These are phyloP conservation scores for Urostyla sp. DNA, from an alignment of 73 alveolate genomes.

Conservation along the genomic window DNA sequence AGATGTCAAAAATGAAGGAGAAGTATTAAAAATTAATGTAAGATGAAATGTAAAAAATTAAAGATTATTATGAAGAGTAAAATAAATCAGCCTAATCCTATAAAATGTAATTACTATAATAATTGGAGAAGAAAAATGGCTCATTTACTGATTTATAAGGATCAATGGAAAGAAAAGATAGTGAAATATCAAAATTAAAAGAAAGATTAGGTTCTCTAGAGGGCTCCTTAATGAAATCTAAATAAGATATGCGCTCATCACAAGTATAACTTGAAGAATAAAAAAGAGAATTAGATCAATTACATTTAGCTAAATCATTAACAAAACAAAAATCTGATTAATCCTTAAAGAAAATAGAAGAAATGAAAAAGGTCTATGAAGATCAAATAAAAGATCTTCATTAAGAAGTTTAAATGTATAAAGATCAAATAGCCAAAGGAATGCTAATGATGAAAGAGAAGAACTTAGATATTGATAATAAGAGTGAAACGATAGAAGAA, in stretches of 20 bases:
- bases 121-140: neutral
- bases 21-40: too few relatives aligned
- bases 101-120: too few relatives aligned
- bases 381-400: neutral
- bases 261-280: neutral
- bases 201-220: neutral
- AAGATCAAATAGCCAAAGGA: too few relatives aligned
- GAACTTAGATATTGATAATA: too few relatives aligned
- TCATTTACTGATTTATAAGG: neutral
- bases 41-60: neutral
- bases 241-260: neutral
- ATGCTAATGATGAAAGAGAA: too few relatives aligned
- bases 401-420: too few relatives aligned
- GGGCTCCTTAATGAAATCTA: neutral
- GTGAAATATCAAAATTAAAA: neutral
- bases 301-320: neutral
- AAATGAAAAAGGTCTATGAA: neutral
- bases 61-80: neutral
- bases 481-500: too few relatives aligned
- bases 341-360: neutral
- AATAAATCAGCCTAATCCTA: neutral
- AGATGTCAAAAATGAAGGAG: neutral
- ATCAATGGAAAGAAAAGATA: neutral
- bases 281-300: neutral
- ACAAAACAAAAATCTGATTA: neutral